These are phyloP conservation scores for Cladophialophora carrionii DNA, from an alignment of 2,329 filamentous ascomycete species.

Conservation along the genomic window DNA sequence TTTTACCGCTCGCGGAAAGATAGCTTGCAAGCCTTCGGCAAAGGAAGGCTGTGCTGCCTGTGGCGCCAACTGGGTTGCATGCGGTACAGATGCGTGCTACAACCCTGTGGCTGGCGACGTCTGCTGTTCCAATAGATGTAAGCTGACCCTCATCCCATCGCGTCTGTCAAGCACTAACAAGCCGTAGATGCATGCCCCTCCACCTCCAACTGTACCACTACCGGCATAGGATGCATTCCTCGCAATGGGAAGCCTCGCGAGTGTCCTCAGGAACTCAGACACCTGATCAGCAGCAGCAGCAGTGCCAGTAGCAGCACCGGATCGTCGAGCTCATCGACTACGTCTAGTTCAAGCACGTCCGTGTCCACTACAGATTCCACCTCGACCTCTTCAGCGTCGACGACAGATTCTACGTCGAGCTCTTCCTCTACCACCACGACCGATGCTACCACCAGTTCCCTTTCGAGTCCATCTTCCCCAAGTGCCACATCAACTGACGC, in stretches of 20 bases:
- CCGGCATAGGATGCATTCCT: constrained; percentile 19
- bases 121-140: constrained; percentile 38
- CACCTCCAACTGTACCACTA: constrained; percentile 22
- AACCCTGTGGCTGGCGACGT: constrained; percentile 32
- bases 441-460: constrained; percentile 4
- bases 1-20: constrained; percentile 4
- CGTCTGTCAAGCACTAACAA: constrained; percentile 8
- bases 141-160: not conserved
- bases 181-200: constrained; percentile 25
- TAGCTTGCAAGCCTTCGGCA: constrained; percentile 15
- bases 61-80: constrained; percentile 25
- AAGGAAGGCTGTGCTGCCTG: constrained; percentile 20
- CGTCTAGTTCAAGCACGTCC: not conserved
- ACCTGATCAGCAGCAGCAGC: constrained; percentile 8
- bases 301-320: constrained; percentile 1
- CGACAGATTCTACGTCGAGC: constrained; percentile 9
- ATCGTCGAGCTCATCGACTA: not conserved
- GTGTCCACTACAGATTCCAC: constrained; percentile 1
- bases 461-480: not conserved
- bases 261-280: constrained; percentile 2
- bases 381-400: not conserved
- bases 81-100: constrained; percentile 36
- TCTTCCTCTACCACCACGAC: constrained; percentile 10
- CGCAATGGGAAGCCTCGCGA: constrained; percentile 12
- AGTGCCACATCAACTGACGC: not conserved